Conservation (phyloP, 2,329 filamentous ascomycete genomes). For the Akanthomyces uredinophilus region DNA sequence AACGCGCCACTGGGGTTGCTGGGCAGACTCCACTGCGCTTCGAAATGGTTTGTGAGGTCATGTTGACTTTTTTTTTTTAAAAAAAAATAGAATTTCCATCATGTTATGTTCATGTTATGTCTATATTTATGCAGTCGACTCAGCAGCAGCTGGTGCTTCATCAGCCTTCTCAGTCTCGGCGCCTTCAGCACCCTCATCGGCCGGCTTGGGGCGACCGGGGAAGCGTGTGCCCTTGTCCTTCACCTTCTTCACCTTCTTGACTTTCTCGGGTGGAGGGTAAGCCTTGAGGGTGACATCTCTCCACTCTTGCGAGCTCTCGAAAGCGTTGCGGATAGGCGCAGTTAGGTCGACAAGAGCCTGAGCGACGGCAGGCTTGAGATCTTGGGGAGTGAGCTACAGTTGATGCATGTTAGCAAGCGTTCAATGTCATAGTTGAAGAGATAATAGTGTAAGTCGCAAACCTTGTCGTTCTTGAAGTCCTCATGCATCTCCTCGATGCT, state of each 20-base stretch:
- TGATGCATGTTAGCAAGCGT: background rate
- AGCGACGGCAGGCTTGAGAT: slow-evolving; percentile 79
- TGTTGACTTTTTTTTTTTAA: background rate
- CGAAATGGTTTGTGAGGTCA: background rate
- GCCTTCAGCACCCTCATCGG: background rate
- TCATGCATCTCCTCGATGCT: slow-evolving; percentile 67
- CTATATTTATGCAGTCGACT: background rate
- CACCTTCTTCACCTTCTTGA: slow-evolving; percentile 70
- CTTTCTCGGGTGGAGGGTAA: slow-evolving; percentile 67
- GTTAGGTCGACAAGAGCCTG: slow-evolving; percentile 69
- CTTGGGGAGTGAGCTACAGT: slow-evolving; percentile 66
- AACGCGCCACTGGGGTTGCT: background rate
- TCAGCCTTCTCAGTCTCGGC: background rate
- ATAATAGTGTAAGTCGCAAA: slow-evolving; percentile 36
- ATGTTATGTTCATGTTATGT: background rate
- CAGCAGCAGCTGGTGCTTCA: background rate
- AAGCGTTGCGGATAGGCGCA: slow-evolving; percentile 71
- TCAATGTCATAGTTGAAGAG: fast-evolving
- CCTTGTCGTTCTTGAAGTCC: slow-evolving; percentile 75
- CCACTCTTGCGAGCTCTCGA: slow-evolving; percentile 69
- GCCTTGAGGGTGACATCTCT: slow-evolving; percentile 64
- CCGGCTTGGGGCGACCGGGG: slow-evolving; percentile 38
- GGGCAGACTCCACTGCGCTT: background rate
- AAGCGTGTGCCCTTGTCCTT: slow-evolving; percentile 70
- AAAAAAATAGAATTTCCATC: background rate